These are phyloP conservation scores for Sechiopsis laciniata DNA, from an alignment of 306 rosid genomes.

Conservation along the genomic window DNA sequence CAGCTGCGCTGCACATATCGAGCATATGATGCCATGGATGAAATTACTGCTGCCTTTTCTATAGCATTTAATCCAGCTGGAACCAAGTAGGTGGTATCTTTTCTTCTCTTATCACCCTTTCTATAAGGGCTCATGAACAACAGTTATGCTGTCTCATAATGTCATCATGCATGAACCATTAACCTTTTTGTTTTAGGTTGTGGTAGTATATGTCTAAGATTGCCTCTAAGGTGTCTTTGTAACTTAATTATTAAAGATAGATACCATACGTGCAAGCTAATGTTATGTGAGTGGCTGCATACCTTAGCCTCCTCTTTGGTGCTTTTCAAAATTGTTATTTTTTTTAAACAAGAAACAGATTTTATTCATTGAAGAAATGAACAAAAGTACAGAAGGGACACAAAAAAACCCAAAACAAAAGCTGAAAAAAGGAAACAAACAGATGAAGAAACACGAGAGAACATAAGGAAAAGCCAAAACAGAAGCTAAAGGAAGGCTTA, in stretches of 20 bases:
- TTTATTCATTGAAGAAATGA: no score
- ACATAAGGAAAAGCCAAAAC: no score
- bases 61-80: slow-evolving; percentile 86
- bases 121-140: background rate
- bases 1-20: slow-evolving; percentile 94
- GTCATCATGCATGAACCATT: background rate
- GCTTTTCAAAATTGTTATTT: no score
- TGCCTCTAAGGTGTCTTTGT: background rate
- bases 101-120: slow-evolving; percentile 10
- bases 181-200: background rate
- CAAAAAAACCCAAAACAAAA: no score
- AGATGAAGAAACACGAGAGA: no score
- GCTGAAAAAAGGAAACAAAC: no score
- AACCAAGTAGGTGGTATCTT: slow-evolving; percentile 50
- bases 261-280: background rate
- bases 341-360: no score
- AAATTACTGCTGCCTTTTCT: slow-evolving; percentile 86
- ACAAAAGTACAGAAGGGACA: no score
- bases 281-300: background rate
- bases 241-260: background rate
- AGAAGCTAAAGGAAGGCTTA: no score
- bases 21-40: slow-evolving; percentile 96
- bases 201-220: background rate
- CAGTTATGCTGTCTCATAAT: background rate
- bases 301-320: no score